Evolutionary conservation across 805 yeast species (phyloP), one percentile per base, ranked within the genome.

Genomic region (Alloascoidea africana): DNA sequence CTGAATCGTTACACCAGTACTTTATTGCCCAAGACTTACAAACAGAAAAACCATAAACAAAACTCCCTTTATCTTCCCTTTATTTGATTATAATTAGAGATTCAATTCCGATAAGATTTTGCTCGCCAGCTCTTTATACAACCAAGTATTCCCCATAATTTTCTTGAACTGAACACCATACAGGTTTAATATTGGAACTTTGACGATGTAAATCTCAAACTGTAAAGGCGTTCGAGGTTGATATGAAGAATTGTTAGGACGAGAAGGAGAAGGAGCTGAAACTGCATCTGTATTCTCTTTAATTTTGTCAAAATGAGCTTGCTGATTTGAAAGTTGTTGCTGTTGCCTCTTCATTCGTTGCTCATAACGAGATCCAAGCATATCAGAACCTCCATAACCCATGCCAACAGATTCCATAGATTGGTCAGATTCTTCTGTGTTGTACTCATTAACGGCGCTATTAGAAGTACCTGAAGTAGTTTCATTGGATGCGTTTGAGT

Each of bases 141-240:
- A 72, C 96, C 96, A 87, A 1, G 95, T 84, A 54, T 89, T 86
- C 50, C 97, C 97, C 41, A 83, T 69, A 18, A 87, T 68, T 54
- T 87, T 87, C 66, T 87, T 89, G 63, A 87, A 86, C 55, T 89
- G 96, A 36, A 87, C 87, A 57, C 97, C 97, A 46, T 81, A 86
- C 42, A 89, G 64, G 3, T 93, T 85, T 39, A 87, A 81, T 46
- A 87, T 67, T 35, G 95, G 94, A 36, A 87, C 93, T 54, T 86
- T 86, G 32, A 87, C 96, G 44, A 87, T 76, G 54, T 82, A 86
- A 44, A 87, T 83, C 53, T 89, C 96, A 57, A 87, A 87, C 50
- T 80, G 76, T 51, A 89, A 66, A 14, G 94, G 94, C 16, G 76
- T 67, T 44, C 69, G 49, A n/a, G n/a, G n/a, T n/a, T n/a, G n/a